A percentile compares a stretch with the other conserved stretches of the same genome.
These are phyloP conservation scores for Saccharomycopsis javanensis DNA, from an alignment of 805 yeast species.

Conservation along the genomic window DNA sequence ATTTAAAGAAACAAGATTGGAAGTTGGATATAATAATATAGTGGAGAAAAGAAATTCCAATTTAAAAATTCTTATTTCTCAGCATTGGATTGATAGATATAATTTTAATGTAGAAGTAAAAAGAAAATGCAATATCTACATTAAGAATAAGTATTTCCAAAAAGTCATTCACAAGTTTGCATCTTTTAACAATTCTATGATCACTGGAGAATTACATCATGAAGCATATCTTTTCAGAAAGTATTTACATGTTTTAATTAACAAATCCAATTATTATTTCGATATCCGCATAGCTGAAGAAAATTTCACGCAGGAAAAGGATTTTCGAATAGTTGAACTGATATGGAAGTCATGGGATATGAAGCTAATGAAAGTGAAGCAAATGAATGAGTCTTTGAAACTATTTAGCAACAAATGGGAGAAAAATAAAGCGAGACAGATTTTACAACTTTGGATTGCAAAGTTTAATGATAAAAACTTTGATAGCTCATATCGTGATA, in stretches of 20 bases:
- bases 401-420: conserved; percentile 11
- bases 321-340: conserved; percentile 2
- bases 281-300: conserved; percentile 10
- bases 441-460: conserved; percentile 12
- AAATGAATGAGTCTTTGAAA: conserved; percentile 6
- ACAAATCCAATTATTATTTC: conserved; percentile 7
- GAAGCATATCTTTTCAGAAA: background rate
- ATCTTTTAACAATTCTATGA: conserved; percentile 4
- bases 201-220: background rate
- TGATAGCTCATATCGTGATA: background rate
- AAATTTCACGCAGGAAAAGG: background rate
- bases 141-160: conserved; percentile 3
- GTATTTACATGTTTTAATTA: conserved; percentile 6
- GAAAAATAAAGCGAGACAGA: conserved; percentile 6
- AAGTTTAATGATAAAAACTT: conserved; percentile 6
- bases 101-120: background rate
- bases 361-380: conserved; percentile 12
- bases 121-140: background rate
- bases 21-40: background rate
- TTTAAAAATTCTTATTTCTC: background rate
- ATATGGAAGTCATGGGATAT: conserved; percentile 9
- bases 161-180: background rate
- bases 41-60: background rate
- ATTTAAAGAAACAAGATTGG: background rate
- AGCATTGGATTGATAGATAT: conserved; percentile 2